A percentile compares a stretch with the other conserved stretches of the same genome.
These are phyloP conservation scores for Chalciporus chontae DNA, from an alignment of 768 basidiomycete genomes.

Conservation along the genomic window DNA sequence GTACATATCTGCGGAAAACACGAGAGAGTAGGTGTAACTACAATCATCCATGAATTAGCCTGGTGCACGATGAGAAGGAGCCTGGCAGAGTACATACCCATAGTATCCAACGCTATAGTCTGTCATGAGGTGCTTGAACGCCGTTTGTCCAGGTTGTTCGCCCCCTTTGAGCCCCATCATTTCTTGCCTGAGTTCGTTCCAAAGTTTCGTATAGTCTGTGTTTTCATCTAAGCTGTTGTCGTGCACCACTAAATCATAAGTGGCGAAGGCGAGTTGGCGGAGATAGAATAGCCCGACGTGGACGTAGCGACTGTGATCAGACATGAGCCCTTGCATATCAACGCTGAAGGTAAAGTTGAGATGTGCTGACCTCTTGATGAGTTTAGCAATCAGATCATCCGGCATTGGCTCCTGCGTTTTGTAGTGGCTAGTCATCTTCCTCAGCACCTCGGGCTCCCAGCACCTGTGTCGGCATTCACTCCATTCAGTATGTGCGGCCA, in stretches of 20 bases:
- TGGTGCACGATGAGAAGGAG: too few species aligned
- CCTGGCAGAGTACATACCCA: background rate
- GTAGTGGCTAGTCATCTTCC: conserved; percentile 75
- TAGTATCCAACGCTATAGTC: conserved; percentile 71
- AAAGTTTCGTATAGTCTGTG: conserved; percentile 68
- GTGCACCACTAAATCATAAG: conserved; percentile 15
- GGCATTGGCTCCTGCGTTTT: conserved; percentile 68
- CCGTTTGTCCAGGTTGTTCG: conserved; percentile 63
- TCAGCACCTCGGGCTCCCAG: conserved; percentile 75
- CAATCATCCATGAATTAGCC: too few species aligned
- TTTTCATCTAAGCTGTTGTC: conserved; percentile 38
- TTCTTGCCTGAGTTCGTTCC: conserved; percentile 66
- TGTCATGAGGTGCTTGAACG: conserved; percentile 71
- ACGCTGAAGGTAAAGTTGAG: background rate
- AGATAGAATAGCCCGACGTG: conserved; percentile 73
- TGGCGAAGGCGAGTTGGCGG: conserved; percentile 67
- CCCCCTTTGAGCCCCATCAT: conserved; percentile 64
- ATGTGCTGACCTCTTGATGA: conserved; percentile 62
- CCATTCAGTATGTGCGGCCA: background rate
- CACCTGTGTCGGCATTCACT: conserved; percentile 41
- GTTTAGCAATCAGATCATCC: conserved; percentile 63
- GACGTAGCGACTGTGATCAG: conserved; percentile 54
- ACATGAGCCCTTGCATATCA: background rate
- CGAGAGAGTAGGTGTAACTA: conserved; percentile 71
- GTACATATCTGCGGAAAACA: conserved; percentile 57